Percentiles rank a stretch among this genome's conserved stretches.
Conservation (phyloP, 495 filamentous ascomycete species). For the Podospora sp. region DNA sequence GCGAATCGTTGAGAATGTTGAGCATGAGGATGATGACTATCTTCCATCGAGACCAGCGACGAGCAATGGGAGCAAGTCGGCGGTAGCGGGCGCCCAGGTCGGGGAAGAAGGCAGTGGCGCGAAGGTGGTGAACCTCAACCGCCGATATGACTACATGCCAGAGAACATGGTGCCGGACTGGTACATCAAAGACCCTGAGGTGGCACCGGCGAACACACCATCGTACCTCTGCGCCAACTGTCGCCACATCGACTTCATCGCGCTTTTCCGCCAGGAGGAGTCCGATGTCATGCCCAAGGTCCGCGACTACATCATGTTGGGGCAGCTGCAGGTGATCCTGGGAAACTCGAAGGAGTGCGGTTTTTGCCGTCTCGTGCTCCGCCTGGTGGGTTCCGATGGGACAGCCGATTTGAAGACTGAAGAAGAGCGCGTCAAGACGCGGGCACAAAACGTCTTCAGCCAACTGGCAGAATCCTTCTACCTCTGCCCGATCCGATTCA, state of each 20-base stretch:
- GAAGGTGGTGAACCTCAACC: neutral
- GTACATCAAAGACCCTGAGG: constrained; percentile 1
- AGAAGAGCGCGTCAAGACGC: neutral
- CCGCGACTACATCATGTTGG: neutral
- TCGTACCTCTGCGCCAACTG: neutral
- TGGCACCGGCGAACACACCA: neutral
- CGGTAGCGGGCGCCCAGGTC: neutral
- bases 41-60: neutral
- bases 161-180: neutral
- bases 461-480: neutral
- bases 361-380: neutral
- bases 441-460: neutral
- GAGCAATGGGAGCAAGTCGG: neutral
- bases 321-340: neutral
- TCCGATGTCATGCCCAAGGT: neutral
- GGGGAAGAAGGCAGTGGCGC: neutral
- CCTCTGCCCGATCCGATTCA: neutral
- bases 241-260: constrained; percentile 1
- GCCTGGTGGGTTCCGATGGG: neutral
- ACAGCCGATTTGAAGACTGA: neutral
- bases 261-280: neutral
- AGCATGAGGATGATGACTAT: neutral
- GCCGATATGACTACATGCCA: neutral
- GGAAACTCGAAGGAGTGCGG: neutral
- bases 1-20: neutral